Percentiles rank a stretch among this genome's conserved stretches.
phyloP scores from a whole-genome alignment of 768 basidiomycete genomes.

The Hortiboletus campestris region DNA sequence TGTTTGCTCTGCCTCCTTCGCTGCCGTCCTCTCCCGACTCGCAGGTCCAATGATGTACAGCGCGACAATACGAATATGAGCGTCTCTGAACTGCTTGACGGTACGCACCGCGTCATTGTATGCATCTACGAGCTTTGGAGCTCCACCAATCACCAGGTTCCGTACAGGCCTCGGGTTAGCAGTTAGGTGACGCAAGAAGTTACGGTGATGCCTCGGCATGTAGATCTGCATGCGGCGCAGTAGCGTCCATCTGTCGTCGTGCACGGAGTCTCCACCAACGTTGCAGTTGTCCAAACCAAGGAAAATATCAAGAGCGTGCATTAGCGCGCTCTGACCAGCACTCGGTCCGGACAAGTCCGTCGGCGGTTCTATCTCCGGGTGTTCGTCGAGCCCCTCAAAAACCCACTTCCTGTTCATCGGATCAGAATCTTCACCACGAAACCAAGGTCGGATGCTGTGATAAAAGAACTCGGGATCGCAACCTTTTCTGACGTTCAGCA shows the following conservation, averaged over 20 bases:
- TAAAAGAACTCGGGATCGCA: conserved; percentile 77
- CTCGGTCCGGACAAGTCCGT: conserved; percentile 71
- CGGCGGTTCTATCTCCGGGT: conserved; percentile 42
- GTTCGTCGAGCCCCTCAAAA: conserved; percentile 59
- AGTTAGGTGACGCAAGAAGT: conserved; percentile 69
- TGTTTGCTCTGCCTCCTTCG: conserved; percentile 2
- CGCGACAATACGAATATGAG: conserved; percentile 73
- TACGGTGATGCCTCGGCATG: conserved; percentile 80
- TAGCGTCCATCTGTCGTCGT: conserved; percentile 38
- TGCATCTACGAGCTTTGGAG: conserved; percentile 42
- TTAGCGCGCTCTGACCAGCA: conserved; percentile 78
- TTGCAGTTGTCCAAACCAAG: conserved; percentile 58
- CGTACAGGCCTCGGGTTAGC: conserved; percentile 61
- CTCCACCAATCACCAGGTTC: conserved; percentile 40
- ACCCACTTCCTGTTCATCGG: conserved; percentile 44
- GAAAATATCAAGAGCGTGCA: conserved; percentile 73
- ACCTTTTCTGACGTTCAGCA: conserved; percentile 62
- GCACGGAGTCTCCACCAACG: conserved; percentile 10
- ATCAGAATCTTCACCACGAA: conserved; percentile 65
- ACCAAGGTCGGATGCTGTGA: conserved; percentile 74
- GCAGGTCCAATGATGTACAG: conserved; percentile 78
- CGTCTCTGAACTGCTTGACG: conserved; percentile 71
- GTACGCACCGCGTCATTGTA: conserved; percentile 66
- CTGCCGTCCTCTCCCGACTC: conserved; percentile 12
- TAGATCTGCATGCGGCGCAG: conserved; percentile 74